These are phyloP conservation scores for Yarrowia sp. DNA, from an alignment of 805 yeast genomes.

Conservation along the genomic window DNA sequence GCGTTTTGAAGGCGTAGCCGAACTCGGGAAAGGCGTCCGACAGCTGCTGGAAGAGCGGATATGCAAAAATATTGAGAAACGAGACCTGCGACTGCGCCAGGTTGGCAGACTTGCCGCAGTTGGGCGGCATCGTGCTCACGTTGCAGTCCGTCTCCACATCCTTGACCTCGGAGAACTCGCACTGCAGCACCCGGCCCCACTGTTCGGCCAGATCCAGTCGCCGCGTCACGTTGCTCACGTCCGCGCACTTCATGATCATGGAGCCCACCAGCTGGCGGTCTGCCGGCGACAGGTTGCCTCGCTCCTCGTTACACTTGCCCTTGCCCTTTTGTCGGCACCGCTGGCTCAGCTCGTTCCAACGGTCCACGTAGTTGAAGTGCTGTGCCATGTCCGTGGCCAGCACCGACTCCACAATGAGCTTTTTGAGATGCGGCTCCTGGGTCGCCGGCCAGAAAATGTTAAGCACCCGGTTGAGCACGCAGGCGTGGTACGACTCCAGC, in stretches of 20 bases:
- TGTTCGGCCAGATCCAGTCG: conserved; percentile 75
- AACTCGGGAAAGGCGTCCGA: conserved; percentile 61
- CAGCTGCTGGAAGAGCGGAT: conserved; percentile 71
- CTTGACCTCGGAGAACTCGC: conserved; percentile 77
- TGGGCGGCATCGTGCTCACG: conserved; percentile 39
- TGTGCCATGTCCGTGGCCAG: conserved; percentile 92
- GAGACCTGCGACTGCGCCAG: conserved; percentile 79
- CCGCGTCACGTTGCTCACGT: conserved; percentile 90
- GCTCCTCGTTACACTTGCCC: conserved; percentile 27
- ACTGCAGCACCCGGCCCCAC: conserved; percentile 83
- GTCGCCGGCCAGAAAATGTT: conserved; percentile 59
- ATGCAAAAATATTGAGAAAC: conserved; percentile 83
- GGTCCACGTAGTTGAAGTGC: conserved; percentile 66
- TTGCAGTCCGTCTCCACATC: conserved; percentile 56
- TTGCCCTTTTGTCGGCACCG: conserved; percentile 20
- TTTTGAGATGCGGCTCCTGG: conserved; percentile 40
- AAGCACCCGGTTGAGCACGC: conserved; percentile 63
- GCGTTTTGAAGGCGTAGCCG: conserved; percentile 31
- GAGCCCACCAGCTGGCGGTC: conserved; percentile 58
- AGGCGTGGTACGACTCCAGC: conserved; percentile 81
- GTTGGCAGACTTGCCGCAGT: conserved; percentile 34
- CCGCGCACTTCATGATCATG: conserved; percentile 89
- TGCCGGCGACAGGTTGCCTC: conserved; percentile 33
- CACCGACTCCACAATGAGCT: conserved; percentile 55
- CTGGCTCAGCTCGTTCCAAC: conserved; percentile 13